Evolutionary conservation across 805 yeast genomes (phyloP).

Genomic region (Ogataea paradorogensis): DNA sequence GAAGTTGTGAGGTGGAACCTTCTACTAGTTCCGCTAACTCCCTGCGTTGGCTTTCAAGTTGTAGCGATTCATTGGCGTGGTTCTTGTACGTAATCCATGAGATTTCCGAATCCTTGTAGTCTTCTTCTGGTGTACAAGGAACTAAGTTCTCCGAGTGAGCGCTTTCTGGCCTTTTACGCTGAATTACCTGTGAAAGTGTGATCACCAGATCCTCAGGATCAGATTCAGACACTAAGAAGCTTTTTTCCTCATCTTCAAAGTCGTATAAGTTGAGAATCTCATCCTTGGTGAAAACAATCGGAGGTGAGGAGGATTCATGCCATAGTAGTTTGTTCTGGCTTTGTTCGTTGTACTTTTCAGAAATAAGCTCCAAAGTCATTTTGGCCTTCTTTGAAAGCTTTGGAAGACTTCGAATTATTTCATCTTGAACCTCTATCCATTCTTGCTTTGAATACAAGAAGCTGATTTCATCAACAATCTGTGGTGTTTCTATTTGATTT

Average conservation of each 20-base stretch:
- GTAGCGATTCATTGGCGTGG: background rate
- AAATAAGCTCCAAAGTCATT: constrained; percentile 24
- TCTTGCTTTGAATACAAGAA: constrained; percentile 29
- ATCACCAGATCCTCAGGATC: constrained; percentile 14
- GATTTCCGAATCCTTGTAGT: constrained; percentile 8
- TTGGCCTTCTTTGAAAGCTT: constrained; percentile 25
- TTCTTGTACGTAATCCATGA: constrained; percentile 9
- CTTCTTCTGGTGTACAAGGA: constrained; percentile 19
- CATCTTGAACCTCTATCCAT: constrained; percentile 27
- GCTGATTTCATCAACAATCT: constrained; percentile 10
- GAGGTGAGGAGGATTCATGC: constrained; percentile 20
- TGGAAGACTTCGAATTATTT: constrained; percentile 25
- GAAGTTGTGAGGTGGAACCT: constrained; percentile 18
- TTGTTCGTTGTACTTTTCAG: constrained; percentile 20
- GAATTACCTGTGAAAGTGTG: constrained; percentile 21
- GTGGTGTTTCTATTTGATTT: constrained; percentile 1
- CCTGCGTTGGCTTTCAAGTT: background rate
- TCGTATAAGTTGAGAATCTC: constrained; percentile 21
- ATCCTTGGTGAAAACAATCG: constrained; percentile 17
- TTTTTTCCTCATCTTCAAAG: constrained; percentile 15
- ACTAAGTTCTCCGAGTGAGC: background rate
- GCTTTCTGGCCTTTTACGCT: constrained; percentile 1
- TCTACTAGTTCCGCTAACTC: background rate
- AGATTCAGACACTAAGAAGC: constrained; percentile 17
- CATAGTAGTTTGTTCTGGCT: constrained; percentile 10